Conservation (phyloP, 805 yeast species). For the Wickerhamomyces ciferrii region DNA sequence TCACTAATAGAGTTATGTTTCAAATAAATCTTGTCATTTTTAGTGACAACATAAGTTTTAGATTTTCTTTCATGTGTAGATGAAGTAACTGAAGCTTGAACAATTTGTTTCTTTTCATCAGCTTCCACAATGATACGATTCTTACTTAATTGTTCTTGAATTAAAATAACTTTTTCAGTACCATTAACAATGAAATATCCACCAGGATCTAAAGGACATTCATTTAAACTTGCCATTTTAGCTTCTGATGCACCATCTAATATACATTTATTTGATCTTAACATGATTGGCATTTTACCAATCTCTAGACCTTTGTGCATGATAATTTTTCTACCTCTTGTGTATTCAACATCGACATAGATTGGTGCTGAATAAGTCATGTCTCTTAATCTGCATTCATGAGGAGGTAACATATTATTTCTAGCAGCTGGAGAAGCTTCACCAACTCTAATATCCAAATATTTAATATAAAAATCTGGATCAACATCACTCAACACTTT, state of each 20-base stretch:
- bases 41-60: constrained; percentile 91
- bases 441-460: constrained; percentile 90
- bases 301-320: constrained; percentile 88
- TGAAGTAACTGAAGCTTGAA: constrained; percentile 96
- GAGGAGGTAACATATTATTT: constrained; percentile 75
- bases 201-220: constrained; percentile 98
- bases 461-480: constrained; percentile 92
- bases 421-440: constrained; percentile 50
- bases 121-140: constrained; percentile 98
- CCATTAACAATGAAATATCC: constrained; percentile 98
- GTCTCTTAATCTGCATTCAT: constrained; percentile 92
- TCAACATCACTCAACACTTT: constrained; percentile 89
- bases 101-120: constrained; percentile 89
- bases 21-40: constrained; percentile 80
- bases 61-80: constrained; percentile 98
- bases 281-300: constrained; percentile 99
- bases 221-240: constrained; percentile 84
- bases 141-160: constrained; percentile 94
- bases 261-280: constrained; percentile 88
- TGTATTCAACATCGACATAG: constrained; percentile 94
- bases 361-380: constrained; percentile 94
- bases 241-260: constrained; percentile 71
- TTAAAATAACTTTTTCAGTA: constrained; percentile 93
- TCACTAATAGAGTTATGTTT: constrained; percentile 95
- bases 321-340: constrained; percentile 89